A percentile compares a stretch with the other conserved stretches of the same genome.
Conservation (phyloP, 306 rosid genomes). For the Hylodesmum podocarpum region DNA sequence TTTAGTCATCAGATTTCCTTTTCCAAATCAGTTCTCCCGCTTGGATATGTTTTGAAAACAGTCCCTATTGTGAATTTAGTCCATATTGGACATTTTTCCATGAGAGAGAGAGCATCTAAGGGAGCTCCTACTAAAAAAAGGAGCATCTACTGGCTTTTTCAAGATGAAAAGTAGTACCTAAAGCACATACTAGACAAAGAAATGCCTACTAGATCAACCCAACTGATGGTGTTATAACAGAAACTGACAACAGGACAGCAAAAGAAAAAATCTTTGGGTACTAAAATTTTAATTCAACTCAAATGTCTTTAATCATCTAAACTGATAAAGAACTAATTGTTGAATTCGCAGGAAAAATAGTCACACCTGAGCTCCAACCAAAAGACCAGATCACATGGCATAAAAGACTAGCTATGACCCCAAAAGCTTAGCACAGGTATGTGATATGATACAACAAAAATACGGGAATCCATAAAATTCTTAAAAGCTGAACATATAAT, state of each 20-base stretch:
- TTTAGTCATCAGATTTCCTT: neutral
- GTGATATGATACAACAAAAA: neutral
- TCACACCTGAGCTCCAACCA: neutral
- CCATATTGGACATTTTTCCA: neutral
- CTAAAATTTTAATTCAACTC: neutral
- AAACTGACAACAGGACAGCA: neutral
- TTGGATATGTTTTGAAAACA: neutral
- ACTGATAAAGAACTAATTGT: neutral
- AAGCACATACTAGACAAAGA: neutral
- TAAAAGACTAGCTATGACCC: constrained; percentile 5
- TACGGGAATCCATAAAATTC: neutral
- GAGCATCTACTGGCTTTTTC: neutral
- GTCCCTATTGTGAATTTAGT: neutral
- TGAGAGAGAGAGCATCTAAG: neutral
- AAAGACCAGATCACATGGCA: neutral
- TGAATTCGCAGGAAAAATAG: neutral
- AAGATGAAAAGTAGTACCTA: neutral
- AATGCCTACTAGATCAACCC: neutral
- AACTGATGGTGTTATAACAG: neutral
- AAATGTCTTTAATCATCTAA: neutral
- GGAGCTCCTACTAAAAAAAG: neutral
- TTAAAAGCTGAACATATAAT: neutral
- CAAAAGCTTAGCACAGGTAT: neutral
- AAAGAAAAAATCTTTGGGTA: neutral
- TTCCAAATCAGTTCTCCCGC: neutral